Evolutionary conservation across 208 protist species (phyloP).

Genomic region (Endotrypanum monterogeii): DNA sequence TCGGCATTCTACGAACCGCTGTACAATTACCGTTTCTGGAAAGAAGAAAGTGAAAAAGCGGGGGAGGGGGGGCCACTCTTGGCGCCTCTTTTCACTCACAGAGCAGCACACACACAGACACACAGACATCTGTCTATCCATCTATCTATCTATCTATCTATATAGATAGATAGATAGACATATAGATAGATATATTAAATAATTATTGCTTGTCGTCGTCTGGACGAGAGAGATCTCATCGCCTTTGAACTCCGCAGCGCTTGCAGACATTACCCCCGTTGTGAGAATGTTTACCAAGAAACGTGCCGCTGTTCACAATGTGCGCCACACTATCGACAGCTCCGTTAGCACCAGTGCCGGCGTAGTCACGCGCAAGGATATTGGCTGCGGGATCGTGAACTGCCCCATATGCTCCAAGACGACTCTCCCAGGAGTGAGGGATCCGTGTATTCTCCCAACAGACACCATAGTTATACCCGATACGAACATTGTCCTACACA

Average conservation of each 20-base stretch:
- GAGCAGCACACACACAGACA: too few relatives aligned
- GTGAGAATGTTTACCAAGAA: slow-evolving; percentile 83
- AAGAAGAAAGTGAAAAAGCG: neutral
- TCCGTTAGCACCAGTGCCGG: slow-evolving; percentile 16
- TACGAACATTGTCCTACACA: slow-evolving; percentile 92
- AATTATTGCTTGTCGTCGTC: too few relatives aligned
- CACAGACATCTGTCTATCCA: too few relatives aligned
- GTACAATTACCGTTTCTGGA: too few relatives aligned
- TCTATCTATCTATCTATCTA: too few relatives aligned
- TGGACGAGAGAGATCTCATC: neutral
- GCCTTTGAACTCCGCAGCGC: neutral
- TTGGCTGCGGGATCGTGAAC: slow-evolving; percentile 69
- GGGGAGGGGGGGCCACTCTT: neutral
- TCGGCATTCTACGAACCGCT: too few relatives aligned
- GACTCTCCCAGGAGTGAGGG: slow-evolving; percentile 30
- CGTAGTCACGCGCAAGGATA: slow-evolving; percentile 75
- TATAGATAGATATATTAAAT: too few relatives aligned
- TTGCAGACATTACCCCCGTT: neutral
- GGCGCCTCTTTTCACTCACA: neutral
- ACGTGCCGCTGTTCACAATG: slow-evolving; percentile 47
- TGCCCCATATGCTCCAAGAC: slow-evolving; percentile 52
- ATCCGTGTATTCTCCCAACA: slow-evolving; percentile 33
- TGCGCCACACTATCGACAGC: slow-evolving; percentile 29
- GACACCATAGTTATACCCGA: slow-evolving; percentile 77
- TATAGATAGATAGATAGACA: too few relatives aligned